Base-by-base conservation (phyloP, 2,329 filamentous ascomycete genomes). In the Claviceps sp. region DNA sequence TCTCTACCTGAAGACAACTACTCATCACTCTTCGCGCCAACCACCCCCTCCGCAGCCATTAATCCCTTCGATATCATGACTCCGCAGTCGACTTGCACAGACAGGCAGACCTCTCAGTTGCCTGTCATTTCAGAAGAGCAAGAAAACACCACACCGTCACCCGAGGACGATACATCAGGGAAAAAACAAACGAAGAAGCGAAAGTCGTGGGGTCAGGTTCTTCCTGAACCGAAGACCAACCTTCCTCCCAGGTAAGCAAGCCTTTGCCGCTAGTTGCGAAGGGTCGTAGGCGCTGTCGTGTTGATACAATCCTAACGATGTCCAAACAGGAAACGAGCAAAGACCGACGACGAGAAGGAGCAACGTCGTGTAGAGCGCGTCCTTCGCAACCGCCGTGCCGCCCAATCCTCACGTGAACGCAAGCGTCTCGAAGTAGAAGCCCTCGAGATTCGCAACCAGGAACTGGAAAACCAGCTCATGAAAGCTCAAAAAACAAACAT, bases 331-430 rank as follows among this genome's bases (percentile, higher is more conserved):
- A 98, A 98, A 81, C 88, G 93, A 56, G 93, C 93, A 61, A 98
- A 97, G 79, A 98, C 93, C 2, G 91, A 95, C 62, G 93, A 96
- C 63, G 93, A 98, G 71, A 98, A 98, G 73, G 93, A 97, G 71
- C 93, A 98, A 70, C 86, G 93, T 45, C 86, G 93, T 56, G 94
- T 97, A 52, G 93, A 98, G 74, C 88, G 93, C 56, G 93, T 98
- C 58, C 88, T 97, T 61, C 85, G 93, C 45, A 98, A 98, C 66
- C 88, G 93, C 58, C 87, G 90, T 54, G 93, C 93, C 46, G 93
- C 93, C 42, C 93, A 97, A 75, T 96, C 94, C 54, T 98, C 93
- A 4, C 79, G 93, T 49, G 93, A 98, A 70, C 86, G 90, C 55
- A 95, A 96, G 77, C 81, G 90, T 53, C 76, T 77, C 14, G 82